Evolutionary conservation across 2,329 filamentous ascomycete species (phyloP).

Genomic region (Coniochaeta sp.): DNA sequence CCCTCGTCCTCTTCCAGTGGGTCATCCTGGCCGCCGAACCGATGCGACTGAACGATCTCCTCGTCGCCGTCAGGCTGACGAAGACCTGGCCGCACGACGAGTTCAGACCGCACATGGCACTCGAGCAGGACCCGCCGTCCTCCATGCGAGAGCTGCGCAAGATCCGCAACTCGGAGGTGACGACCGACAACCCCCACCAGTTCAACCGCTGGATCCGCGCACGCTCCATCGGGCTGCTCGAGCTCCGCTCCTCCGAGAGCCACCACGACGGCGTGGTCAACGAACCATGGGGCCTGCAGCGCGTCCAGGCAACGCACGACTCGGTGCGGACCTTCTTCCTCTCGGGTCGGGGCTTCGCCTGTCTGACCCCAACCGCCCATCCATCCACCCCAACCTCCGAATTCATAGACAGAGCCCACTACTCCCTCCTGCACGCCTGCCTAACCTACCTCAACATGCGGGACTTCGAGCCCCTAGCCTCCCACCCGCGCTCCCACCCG

Average conservation of each 20-base stretch:
- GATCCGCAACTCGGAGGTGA: slow-evolving; percentile 16
- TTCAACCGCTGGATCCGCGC: slow-evolving; percentile 22
- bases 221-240: slow-evolving; percentile 23
- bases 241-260: slow-evolving; percentile 11
- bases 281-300: slow-evolving; percentile 19
- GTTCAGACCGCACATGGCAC: slow-evolving; percentile 11
- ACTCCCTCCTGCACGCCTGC: slow-evolving; percentile 20
- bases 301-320: slow-evolving; percentile 21
- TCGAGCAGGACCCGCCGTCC: slow-evolving; percentile 15
- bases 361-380: slow-evolving; percentile 12
- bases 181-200: slow-evolving; percentile 18
- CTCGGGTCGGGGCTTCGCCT: slow-evolving; percentile 21
- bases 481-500: background rate
- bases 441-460: slow-evolving; percentile 23
- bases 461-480: slow-evolving; percentile 19
- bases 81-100: slow-evolving; percentile 8
- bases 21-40: slow-evolving; percentile 22
- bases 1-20: slow-evolving; percentile 24
- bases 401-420: slow-evolving; percentile 20
- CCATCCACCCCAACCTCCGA: slow-evolving; percentile 8
- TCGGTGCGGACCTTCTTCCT: slow-evolving; percentile 25
- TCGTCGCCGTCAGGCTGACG: slow-evolving; percentile 21
- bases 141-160: slow-evolving; percentile 18
- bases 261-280: slow-evolving; percentile 6
- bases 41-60: slow-evolving; percentile 22